Base-by-base conservation (phyloP, 2,329 filamentous ascomycete species). In the Chalaropsis thielavioides region DNA sequence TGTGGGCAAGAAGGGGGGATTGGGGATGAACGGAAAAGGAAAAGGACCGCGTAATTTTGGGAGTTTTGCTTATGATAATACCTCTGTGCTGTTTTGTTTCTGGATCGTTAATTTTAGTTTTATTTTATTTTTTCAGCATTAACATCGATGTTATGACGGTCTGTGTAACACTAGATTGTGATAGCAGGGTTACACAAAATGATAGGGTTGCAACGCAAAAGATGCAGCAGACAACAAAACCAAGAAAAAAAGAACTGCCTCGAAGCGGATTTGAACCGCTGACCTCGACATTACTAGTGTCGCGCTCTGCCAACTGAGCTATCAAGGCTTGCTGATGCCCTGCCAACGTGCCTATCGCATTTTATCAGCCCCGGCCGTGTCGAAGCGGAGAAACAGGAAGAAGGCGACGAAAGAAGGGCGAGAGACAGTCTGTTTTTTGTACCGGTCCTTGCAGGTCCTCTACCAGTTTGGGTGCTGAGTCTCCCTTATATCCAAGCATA, bases 241-340 rank as follows among this genome's bases (percentile, higher is more conserved):
- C 35, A 27, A 10, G 17, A 31, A 27, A 24, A 22, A 35, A 24
- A 4, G n/a, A 13, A 15, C 10, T 56, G 46, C 46, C 62, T 63
- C 62, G 61, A 63, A 56, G 46, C 61, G 46, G 44, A 63, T 41
- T 63, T 63, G 61, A 63, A 63, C 61, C 61, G 43, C 43, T 46
- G 56, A 60, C 56, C 56, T 60, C 56, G 56, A 60, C 56, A 40
- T 59, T 59, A 59, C 31, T 31, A 31, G 31, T 31, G 31, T 31
- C 31, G 31, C 31, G 31, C 31, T 31, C 31, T 31, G 31, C 54
- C 54, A 59, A 59, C 54, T 59, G 54, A 59, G 27, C 27, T 41
- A 19, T 60, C 54, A 38, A 59, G 54, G 24, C 54, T 58, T 58
- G 54, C n/a, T n/a, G n/a, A n/a, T n/a, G n/a, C n/a, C n/a, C n/a